Percentiles rank a stretch among this genome's conserved stretches.
These are phyloP conservation scores for Funneliformis geosporum DNA, from an alignment of 192 early-diverging fungal species.

Conservation along the genomic window DNA sequence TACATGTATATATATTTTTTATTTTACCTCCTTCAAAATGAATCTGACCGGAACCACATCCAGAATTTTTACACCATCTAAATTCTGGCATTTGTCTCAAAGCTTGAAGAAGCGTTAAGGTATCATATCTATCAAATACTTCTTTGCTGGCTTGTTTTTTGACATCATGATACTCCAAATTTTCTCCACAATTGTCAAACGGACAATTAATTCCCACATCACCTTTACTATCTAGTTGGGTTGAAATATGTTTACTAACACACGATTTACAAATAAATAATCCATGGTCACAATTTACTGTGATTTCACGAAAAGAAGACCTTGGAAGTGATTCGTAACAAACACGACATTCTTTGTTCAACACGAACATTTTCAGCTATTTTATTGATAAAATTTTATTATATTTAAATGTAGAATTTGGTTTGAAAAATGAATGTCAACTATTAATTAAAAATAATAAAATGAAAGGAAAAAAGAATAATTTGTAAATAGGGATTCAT, in stretches of 20 bases:
- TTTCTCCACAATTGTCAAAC: not conserved
- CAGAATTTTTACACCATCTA: constrained; percentile 27
- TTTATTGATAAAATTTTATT: too few species aligned
- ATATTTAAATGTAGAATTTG: too few species aligned
- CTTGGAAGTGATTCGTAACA: not conserved
- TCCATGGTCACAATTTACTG: constrained; percentile 1
- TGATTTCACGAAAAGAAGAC: not conserved
- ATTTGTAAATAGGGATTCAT: too few species aligned
- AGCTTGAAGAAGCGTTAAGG: not conserved
- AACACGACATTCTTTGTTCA: not conserved
- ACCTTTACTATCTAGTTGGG: constrained; percentile 8
- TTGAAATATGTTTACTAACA: not conserved
- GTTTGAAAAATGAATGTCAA: too few species aligned
- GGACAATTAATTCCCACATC: constrained; percentile 1
- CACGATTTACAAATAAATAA: not conserved
- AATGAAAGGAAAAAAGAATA: too few species aligned
- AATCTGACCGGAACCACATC: constrained; percentile 30
- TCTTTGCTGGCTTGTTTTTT: not conserved
- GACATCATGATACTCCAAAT: not conserved
- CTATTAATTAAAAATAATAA: too few species aligned
- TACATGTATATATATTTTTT: too few species aligned
- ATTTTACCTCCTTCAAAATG: constrained; percentile 18
- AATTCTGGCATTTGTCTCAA: constrained; percentile 9
- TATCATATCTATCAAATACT: constrained; percentile 20
- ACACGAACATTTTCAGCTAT: too few species aligned